Conservation (phyloP, 495 filamentous ascomycete species). For the Melanomma pulvis-pyrius region DNA sequence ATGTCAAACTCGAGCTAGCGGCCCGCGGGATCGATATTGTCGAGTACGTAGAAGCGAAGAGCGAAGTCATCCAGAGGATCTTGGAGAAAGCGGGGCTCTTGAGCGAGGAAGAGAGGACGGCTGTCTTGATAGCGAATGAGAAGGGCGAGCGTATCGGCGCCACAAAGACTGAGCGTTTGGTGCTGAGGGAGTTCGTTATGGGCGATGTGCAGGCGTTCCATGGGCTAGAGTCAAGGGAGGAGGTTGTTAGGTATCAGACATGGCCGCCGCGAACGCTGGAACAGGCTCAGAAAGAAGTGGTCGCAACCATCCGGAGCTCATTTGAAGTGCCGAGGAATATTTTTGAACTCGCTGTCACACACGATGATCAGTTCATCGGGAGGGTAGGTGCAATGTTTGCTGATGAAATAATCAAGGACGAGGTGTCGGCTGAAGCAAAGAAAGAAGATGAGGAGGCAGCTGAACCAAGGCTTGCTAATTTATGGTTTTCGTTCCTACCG, state of each 20-base stretch:
- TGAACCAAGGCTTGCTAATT: slow-evolving; percentile 5
- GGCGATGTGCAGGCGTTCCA: slow-evolving; percentile 16
- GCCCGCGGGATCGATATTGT: slow-evolving; percentile 11
- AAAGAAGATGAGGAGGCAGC: neutral
- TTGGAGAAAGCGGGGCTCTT: slow-evolving; percentile 21
- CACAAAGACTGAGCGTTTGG: slow-evolving; percentile 25
- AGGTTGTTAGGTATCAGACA: slow-evolving; percentile 29
- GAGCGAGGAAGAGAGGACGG: slow-evolving; percentile 24
- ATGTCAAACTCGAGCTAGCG: slow-evolving; percentile 27
- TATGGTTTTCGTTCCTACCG: slow-evolving; percentile 36
- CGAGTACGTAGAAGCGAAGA: slow-evolving; percentile 32
- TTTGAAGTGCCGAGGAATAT: slow-evolving; percentile 12
- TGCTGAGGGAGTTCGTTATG: slow-evolving; percentile 28
- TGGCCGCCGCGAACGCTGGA: slow-evolving; percentile 18
- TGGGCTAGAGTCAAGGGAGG: slow-evolving; percentile 15
- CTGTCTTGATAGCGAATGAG: slow-evolving; percentile 14
- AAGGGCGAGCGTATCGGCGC: slow-evolving; percentile 12
- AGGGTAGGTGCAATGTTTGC: slow-evolving; percentile 19
- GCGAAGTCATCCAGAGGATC: slow-evolving; percentile 29
- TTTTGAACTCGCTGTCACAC: slow-evolving; percentile 28
- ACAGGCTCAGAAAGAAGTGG: slow-evolving; percentile 20
- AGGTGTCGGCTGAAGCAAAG: neutral
- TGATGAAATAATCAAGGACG: neutral
- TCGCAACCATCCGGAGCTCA: slow-evolving; percentile 5
- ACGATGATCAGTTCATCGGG: slow-evolving; percentile 27